These are phyloP conservation scores for Parastagonospora nodorum DNA, from an alignment of 2,329 filamentous ascomycete species.

Conservation along the genomic window DNA sequence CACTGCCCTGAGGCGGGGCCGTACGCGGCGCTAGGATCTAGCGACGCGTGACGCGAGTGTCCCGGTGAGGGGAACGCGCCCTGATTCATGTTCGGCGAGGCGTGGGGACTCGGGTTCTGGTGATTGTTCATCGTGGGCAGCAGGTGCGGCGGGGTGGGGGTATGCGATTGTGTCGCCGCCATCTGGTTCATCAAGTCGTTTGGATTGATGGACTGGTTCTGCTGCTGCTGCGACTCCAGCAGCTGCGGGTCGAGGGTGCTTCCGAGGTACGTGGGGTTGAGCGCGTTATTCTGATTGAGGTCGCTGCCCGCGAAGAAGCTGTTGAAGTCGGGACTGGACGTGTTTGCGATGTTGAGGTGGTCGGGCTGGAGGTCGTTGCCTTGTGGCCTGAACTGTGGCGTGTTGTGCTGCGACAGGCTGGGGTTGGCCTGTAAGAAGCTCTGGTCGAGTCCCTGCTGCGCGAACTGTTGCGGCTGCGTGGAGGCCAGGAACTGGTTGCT, in stretches of 20 bases:
- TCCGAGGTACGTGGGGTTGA: slow-evolving; percentile 64
- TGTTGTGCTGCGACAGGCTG: slow-evolving; percentile 62
- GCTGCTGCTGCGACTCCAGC: slow-evolving; percentile 47
- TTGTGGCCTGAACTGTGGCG: slow-evolving; percentile 47
- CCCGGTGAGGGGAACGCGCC: slow-evolving; percentile 58
- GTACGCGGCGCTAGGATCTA: slow-evolving; percentile 67
- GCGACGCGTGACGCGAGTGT: slow-evolving; percentile 64
- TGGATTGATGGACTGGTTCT: slow-evolving; percentile 52
- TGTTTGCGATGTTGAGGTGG: slow-evolving; percentile 40
- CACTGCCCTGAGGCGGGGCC: slow-evolving; percentile 57
- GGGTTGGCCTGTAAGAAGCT: slow-evolving; percentile 47
- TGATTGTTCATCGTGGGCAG: slow-evolving; percentile 59
- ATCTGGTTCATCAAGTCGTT: slow-evolving; percentile 57
- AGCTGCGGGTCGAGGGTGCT: slow-evolving; percentile 51
- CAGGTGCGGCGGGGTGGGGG: slow-evolving; percentile 62
- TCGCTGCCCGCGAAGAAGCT: slow-evolving; percentile 63
- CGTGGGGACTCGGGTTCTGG: slow-evolving; percentile 58
- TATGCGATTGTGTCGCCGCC: slow-evolving; percentile 56
- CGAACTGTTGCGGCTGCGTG: slow-evolving; percentile 52
- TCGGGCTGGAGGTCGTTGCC: slow-evolving; percentile 45
- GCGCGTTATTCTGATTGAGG: slow-evolving; percentile 59
- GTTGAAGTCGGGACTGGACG: slow-evolving; percentile 44
- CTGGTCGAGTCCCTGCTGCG: slow-evolving; percentile 50
- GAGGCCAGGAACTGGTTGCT: slow-evolving; percentile 50
- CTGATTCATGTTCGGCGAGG: slow-evolving; percentile 60